Base-by-base conservation (phyloP, 2,329 filamentous ascomycete species). In the Arthrocladium fulminans region DNA sequence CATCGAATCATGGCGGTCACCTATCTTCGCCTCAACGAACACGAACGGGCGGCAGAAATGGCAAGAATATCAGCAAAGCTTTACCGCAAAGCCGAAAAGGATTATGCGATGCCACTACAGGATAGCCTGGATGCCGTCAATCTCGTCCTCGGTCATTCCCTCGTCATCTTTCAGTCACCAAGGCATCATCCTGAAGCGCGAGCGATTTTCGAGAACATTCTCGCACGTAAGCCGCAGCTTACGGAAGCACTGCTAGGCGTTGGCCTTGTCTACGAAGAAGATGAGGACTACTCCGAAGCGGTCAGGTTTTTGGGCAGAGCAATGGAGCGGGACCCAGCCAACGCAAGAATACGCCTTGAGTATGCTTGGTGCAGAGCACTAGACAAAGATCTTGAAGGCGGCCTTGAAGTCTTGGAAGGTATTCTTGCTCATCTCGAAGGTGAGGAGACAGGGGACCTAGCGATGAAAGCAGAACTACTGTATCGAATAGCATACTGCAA, bases 361-460 rank as follows among this genome's bases (percentile, higher is more conserved):
- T 80, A 88, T 15, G 90, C 88, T 1, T 98, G 92, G 92, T 88
- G 92, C 54, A 87, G 85, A 61, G 86, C 88, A 8, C 74, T 94
- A 12, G 84, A 81, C 59, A 87, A 88, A 9, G 81, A 95, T 59
- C 83, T 87, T 63, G 66, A 74, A 45, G 68, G 68, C 17, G 88
- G 86, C 8, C 74, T 82, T 37, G 65, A 75, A 1, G 84, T 88
- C 53, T 73, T 98, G 0, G 77, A 88, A 58, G 72, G 72, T 6
- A 88, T 84, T 51, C 67, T 94, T 1, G 69, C 77, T 0, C 70
- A 80, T 9, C 70, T 95, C 15, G 75, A 81, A 52, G 70, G 76
- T 2, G 75, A 83, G 55, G 76, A 80, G 51, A 67, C 72, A 1
- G 76, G 77, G 15, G 70, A 77, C 35, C 73, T 75, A 60, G 84